Evolutionary conservation across 768 basidiomycete genomes (phyloP).

Genomic region (Pleurotus djamor): DNA sequence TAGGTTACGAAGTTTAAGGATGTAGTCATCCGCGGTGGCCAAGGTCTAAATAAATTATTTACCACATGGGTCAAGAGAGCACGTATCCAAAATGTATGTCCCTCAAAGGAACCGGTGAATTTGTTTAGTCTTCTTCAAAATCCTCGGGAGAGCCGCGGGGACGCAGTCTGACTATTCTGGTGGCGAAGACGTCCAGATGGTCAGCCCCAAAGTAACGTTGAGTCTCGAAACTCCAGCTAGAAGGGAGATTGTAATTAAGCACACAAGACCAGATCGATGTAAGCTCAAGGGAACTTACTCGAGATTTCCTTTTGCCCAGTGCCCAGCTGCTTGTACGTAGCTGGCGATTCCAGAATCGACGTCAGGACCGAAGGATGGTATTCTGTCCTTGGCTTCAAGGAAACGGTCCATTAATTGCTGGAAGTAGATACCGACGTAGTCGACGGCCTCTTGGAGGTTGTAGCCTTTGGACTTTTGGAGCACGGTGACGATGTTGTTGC

Average conservation of each 20-base stretch:
- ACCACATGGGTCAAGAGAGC: neutral
- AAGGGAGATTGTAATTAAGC: slow-evolving; percentile 10
- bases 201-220: slow-evolving; percentile 64
- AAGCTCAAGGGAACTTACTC: slow-evolving; percentile 30
- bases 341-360: slow-evolving; percentile 49
- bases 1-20: neutral
- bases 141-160: slow-evolving; percentile 34
- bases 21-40: neutral
- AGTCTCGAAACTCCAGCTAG: slow-evolving; percentile 67
- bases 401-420: slow-evolving; percentile 49
- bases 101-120: neutral
- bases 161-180: slow-evolving; percentile 41
- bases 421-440: slow-evolving; percentile 54
- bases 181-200: slow-evolving; percentile 49
- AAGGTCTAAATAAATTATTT: neutral
- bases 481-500: slow-evolving; percentile 70
- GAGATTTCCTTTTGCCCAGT: slow-evolving; percentile 64
- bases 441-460: slow-evolving; percentile 55
- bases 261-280: slow-evolving; percentile 7
- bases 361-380: slow-evolving; percentile 47
- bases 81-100: slow-evolving; percentile 8
- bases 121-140: slow-evolving; percentile 15
- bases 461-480: slow-evolving; percentile 56
- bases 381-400: slow-evolving; percentile 36
- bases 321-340: slow-evolving; percentile 54